Base-by-base conservation (phyloP, 2,329 filamentous ascomycete species). In the Arthrobotrys sphaeroides region DNA sequence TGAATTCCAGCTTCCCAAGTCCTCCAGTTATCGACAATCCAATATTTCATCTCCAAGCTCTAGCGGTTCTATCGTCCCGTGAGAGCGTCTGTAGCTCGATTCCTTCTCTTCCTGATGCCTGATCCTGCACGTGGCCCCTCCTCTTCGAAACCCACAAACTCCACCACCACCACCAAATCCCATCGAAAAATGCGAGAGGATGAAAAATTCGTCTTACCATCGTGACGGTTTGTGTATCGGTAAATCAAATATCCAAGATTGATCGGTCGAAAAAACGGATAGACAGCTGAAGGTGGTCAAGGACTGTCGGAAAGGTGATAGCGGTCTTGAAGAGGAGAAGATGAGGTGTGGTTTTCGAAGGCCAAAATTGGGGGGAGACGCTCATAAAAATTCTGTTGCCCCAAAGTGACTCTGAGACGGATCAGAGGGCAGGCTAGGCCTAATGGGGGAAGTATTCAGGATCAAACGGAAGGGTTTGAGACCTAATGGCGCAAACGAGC, bases 301-400 rank as follows among this genome's bases (percentile, higher is more conserved):
- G 45, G 60, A 60, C 31, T 72, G 47, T 55, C 45, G 55, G n/a
- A n/a, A 42, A 13, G 53, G 55, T 18, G 12, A 12, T 36, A 33
- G 20, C 38, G 40, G 55, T 43, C 45, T 59, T 72, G 47, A 36
- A 72, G 26, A 45, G 38, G 55, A 47, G 40, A 49, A 47, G 59
- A 62, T 57, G 67, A 64, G 67, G 59, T 72, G 67, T 57, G 67
- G 57, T 62, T 59, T 64, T 72, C 57, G 45, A 64, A 64, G 67
- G 33, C 47, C 33, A 72, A 72, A 72, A 70, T 62, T 43, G 57
- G 57, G 67, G 38, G 45, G 28, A 47, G 28, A 55, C 51, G 38
- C 51, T 53, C 45, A 55, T 57, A 59, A 64, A 64, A 64, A 57
- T 61, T 36, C 28, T 62, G 22, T 22, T 59, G 40, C 53, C 36